Evolutionary conservation across 352 stramenopile genomes (phyloP).

Genomic region (Phytophthora europaea): DNA sequence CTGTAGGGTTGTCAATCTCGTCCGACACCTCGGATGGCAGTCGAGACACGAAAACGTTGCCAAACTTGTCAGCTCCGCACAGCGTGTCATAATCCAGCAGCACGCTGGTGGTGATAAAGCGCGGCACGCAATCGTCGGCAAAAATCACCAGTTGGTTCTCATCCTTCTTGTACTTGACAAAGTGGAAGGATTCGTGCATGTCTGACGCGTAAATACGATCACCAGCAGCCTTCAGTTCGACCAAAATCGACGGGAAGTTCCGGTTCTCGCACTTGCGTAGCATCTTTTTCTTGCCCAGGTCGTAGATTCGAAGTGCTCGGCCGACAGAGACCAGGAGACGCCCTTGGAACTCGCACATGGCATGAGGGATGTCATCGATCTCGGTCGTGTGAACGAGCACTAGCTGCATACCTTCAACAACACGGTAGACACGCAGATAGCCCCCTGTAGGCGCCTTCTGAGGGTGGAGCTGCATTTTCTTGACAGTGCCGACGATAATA

Average conservation of each 20-base stretch:
- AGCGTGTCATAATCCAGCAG: slow-evolving; percentile 99
- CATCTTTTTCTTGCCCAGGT: slow-evolving; percentile 99
- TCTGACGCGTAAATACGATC: slow-evolving; percentile 98
- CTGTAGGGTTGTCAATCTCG: slow-evolving; percentile 96
- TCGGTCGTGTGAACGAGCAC: slow-evolving; percentile 98
- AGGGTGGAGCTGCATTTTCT: slow-evolving; percentile 96
- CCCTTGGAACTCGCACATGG: slow-evolving; percentile 98
- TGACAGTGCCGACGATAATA: slow-evolving; percentile 97
- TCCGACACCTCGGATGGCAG: slow-evolving; percentile 95
- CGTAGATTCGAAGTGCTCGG: slow-evolving; percentile 97
- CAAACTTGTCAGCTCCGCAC: slow-evolving; percentile 99
- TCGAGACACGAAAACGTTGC: slow-evolving; percentile 98
- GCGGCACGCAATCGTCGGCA: slow-evolving; percentile 94
- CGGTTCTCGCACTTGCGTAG: slow-evolving; percentile 99
- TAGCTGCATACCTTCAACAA: slow-evolving; percentile 93
- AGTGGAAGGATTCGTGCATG: slow-evolving; percentile 96
- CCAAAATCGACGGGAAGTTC: slow-evolving; percentile 94
- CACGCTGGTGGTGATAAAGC: slow-evolving; percentile 87
- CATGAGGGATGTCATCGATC: slow-evolving; percentile 97
- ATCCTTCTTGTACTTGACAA: slow-evolving; percentile 98
- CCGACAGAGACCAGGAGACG: slow-evolving; percentile 98
- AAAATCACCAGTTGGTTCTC: slow-evolving; percentile 98
- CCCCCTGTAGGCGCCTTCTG: slow-evolving; percentile 69
- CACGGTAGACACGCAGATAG: slow-evolving; percentile 94
- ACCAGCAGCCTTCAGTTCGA: slow-evolving; percentile 94